Conservation (phyloP, 129 eudicot genomes). For the Calendula officinalis region DNA sequence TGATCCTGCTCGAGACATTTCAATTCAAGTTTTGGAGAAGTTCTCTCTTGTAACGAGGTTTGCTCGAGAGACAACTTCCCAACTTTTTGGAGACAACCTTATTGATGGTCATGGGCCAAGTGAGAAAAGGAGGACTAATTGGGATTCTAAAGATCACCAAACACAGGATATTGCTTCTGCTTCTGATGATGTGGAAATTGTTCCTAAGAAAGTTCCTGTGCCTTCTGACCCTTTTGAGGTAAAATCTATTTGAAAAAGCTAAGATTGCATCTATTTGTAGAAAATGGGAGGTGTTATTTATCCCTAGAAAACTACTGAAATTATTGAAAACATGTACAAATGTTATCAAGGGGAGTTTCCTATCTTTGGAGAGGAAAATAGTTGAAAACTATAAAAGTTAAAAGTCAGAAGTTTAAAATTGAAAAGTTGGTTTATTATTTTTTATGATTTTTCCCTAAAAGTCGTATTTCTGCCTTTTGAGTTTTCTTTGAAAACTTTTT, state of each 20-base stretch:
- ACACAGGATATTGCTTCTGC: slow-evolving; percentile 26
- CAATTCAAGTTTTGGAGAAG: slow-evolving; percentile 84
- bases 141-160: slow-evolving; percentile 37
- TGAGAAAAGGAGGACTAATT: slow-evolving; percentile 53
- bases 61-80: slow-evolving; percentile 98
- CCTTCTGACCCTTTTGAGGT: slow-evolving; percentile 90
- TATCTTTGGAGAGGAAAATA: no score
- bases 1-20: slow-evolving; percentile 91
- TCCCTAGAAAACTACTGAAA: no score
- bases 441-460: no score
- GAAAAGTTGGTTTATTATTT: no score
- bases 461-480: no score
- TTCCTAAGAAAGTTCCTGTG: slow-evolving; percentile 49
- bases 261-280: no score
- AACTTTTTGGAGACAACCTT: slow-evolving; percentile 74
- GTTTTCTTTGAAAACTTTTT: no score
- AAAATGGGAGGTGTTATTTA: no score
- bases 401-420: no score
- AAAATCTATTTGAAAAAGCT: slow-evolving; percentile 5
- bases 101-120: slow-evolving; percentile 50
- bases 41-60: slow-evolving; percentile 93
- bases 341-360: no score
- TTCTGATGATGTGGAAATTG: slow-evolving; percentile 35
- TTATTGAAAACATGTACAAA: no score
- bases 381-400: no score